Evolutionary conservation across 768 basidiomycete species (phyloP).

Genomic region (Panellus pusillus): DNA sequence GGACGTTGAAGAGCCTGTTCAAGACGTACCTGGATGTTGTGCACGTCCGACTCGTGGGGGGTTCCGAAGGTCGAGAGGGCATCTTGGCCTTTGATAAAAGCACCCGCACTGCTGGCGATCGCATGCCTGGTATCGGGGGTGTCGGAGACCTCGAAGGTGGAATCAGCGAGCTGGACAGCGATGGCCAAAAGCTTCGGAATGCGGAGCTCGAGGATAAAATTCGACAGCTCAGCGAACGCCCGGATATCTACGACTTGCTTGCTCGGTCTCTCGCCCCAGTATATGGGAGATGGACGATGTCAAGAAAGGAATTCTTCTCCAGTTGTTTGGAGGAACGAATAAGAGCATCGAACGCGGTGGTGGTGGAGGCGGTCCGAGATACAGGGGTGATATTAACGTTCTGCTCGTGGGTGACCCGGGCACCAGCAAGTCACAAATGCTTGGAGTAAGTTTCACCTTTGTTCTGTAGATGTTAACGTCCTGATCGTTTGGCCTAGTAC

Average conservation of each 20-base stretch:
- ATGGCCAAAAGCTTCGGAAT: slow-evolving; percentile 45
- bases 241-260: slow-evolving; percentile 86
- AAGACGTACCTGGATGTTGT: slow-evolving; percentile 97
- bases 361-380: slow-evolving; percentile 93
- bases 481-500: slow-evolving; percentile 54
- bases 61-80: slow-evolving; percentile 50
- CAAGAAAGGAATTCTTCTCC: slow-evolving; percentile 95
- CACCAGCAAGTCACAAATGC: slow-evolving; percentile 93
- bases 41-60: slow-evolving; percentile 79
- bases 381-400: slow-evolving; percentile 97
- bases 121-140: slow-evolving; percentile 67
- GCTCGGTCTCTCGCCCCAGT: slow-evolving; percentile 82
- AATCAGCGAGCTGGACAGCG: slow-evolving; percentile 50
- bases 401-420: slow-evolving; percentile 97
- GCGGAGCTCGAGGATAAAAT: slow-evolving; percentile 83
- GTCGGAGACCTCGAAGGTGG: slow-evolving; percentile 70
- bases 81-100: slow-evolving; percentile 76
- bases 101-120: slow-evolving; percentile 71
- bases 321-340: slow-evolving; percentile 97
- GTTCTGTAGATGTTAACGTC: background rate
- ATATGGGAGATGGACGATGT: slow-evolving; percentile 99
- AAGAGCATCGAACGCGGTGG: slow-evolving; percentile 92
- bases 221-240: slow-evolving; percentile 64
- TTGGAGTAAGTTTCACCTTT: slow-evolving; percentile 58
- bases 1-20: slow-evolving; percentile 93